Evolutionary conservation across 169 alveolate species (phyloP).

Genomic region (Cryptosporidium ubiquitum): DNA sequence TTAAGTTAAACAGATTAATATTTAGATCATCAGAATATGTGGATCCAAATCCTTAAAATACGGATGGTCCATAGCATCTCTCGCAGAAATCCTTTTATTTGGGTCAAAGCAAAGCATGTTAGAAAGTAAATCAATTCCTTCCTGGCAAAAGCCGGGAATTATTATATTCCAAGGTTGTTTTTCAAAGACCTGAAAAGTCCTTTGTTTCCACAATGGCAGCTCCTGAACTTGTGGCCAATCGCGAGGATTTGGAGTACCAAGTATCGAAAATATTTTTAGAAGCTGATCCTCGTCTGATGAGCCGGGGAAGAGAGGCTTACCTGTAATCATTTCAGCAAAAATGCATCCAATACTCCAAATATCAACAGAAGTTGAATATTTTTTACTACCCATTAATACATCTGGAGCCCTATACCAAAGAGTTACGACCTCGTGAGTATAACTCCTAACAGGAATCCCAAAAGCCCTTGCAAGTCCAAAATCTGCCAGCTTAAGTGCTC

Average conservation of each 20-base stretch:
- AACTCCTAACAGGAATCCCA: slow-evolving; percentile 97
- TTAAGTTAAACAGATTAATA: too few species aligned
- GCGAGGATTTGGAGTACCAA: slow-evolving; percentile 94
- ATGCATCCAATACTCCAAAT: slow-evolving; percentile 99
- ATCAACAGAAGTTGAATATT: slow-evolving; percentile 98
- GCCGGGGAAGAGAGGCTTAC: slow-evolving; percentile 96
- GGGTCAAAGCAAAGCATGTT: slow-evolving; percentile 94
- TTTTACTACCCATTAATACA: slow-evolving; percentile 96
- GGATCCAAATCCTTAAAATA: slow-evolving; percentile 88
- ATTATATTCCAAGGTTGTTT: slow-evolving; percentile 38
- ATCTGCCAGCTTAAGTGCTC: slow-evolving; percentile 96
- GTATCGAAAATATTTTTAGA: slow-evolving; percentile 93
- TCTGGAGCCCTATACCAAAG: slow-evolving; percentile 99
- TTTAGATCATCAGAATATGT: neutral
- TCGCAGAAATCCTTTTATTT: slow-evolving; percentile 94
- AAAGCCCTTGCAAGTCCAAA: slow-evolving; percentile 98
- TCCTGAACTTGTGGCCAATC: slow-evolving; percentile 94
- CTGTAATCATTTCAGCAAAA: slow-evolving; percentile 95
- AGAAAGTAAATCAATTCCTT: slow-evolving; percentile 90
- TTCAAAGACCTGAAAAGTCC: slow-evolving; percentile 72
- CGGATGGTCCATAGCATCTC: slow-evolving; percentile 94
- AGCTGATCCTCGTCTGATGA: slow-evolving; percentile 97
- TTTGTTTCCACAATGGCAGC: slow-evolving; percentile 92
- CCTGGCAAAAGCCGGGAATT: slow-evolving; percentile 85
- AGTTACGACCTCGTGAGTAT: slow-evolving; percentile 98